A percentile compares a stretch with the other conserved stretches of the same genome.
Evolutionary conservation across 2,329 filamentous ascomycete species (phyloP).

Genomic region (Paecilomyces dactylethromorphus): DNA sequence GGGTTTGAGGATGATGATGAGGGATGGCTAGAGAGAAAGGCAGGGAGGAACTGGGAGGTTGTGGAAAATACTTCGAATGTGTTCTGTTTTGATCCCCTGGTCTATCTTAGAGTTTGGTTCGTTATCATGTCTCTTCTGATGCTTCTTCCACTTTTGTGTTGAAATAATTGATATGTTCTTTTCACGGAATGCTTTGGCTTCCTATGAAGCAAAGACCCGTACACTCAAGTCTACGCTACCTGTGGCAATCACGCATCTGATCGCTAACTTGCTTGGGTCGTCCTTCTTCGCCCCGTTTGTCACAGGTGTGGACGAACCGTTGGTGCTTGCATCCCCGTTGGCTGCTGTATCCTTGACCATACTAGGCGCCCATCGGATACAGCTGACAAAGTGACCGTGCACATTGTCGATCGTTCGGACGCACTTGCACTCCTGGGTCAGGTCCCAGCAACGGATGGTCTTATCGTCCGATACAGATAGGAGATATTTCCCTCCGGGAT

Average conservation of each 20-base stretch:
- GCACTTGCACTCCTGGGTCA: constrained; percentile 82
- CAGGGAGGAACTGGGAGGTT: background rate
- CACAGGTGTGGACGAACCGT: background rate
- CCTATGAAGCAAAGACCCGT: constrained; percentile 63
- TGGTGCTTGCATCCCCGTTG: constrained; percentile 5
- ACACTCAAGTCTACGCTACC: constrained; percentile 78
- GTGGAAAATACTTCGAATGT: background rate
- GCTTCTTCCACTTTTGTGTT: background rate
- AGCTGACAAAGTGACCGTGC: constrained; percentile 79
- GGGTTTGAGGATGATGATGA: background rate
- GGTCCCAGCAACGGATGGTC: constrained; percentile 87
- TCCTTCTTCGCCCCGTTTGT: constrained; percentile 47
- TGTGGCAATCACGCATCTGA: constrained; percentile 80
- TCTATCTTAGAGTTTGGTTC: background rate
- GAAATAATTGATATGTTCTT: background rate
- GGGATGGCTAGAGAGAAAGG: background rate
- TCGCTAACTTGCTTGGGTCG: constrained; percentile 51
- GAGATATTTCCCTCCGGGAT: constrained; percentile 86
- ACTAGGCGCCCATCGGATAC: constrained; percentile 79
- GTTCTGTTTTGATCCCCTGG: background rate
- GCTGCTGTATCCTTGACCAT: constrained; percentile 53
- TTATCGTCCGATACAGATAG: constrained; percentile 85
- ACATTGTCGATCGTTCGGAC: constrained; percentile 73
- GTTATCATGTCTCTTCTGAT: background rate
- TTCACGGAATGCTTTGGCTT: background rate